Evolutionary conservation across 148 eudicot genomes (phyloP), one percentile per base, ranked within the genome.

Genomic region (Silene conica): DNA sequence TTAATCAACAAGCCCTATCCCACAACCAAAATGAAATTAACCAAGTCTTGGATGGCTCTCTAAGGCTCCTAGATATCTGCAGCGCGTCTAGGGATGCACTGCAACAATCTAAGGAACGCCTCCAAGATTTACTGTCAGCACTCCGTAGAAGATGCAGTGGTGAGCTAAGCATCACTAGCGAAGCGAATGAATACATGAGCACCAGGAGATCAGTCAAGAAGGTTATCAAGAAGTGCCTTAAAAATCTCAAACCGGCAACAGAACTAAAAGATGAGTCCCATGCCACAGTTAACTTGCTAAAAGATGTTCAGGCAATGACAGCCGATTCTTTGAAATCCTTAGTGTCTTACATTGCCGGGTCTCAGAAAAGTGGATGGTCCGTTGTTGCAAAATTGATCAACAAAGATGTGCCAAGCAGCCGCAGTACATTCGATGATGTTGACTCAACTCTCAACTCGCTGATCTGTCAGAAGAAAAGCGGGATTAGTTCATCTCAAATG

Each of bases 21-120:
- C 71, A 70, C 46, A 59, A 67, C 45, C 60, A 22, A 11, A 46
- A 64, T 0, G 52, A 52, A 19, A 82, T 55, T 3, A 77, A 77
- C 45, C 74, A 73, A 69, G 61, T 73, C 13, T 77, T 80, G 38
- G 86, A 82, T 38, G 59, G 78, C 11, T 67, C 70, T 43, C 16
- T 67, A 38, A 67, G 70, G 23, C 70, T 67, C 25, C 28, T 67
- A 2, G 70, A 67, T 28, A 67, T 67, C 20, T 67, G 52, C 16
- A 45, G 68, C 6, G 28, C 70, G 6, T 41, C 70, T 20, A 67
- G 26, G 19, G 55, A 67, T 25, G 54, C 70, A 41, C 6, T 67
- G 2, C 70, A 67, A 43, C 18, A 18, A 21, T 41, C 70, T 6
- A 67, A 18, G 26, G 70, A 67, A 41, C 52, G 18, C 21, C 55